Evolutionary conservation across 164 flowering plant genomes (phyloP), one percentile per base, ranked within the genome.

Genomic region (Stephania cephalantha): DNA sequence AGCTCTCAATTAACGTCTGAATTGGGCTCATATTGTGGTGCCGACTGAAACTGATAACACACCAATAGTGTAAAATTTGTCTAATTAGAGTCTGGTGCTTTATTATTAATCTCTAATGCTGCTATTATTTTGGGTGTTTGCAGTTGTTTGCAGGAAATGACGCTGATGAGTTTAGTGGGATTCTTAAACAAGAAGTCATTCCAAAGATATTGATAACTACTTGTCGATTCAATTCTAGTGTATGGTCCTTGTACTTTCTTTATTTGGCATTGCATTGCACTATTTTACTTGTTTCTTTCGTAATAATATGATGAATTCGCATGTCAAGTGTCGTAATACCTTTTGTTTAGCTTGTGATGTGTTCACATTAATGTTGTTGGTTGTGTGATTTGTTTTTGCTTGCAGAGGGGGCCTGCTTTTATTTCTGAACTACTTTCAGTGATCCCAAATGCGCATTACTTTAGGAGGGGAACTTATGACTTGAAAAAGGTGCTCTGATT

Each of bases 381-480:
- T 61, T 52, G 64, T 15, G 52, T 22, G 63, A 58, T 55, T 29
- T 68, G 66, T 72, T 25, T 53, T 55, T 80, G 30, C 75, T 50
- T 85, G 65, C 91, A 94, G 99, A 90, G 97, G 77, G 98, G 98
- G 61, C 99, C 98, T 72, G 95, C 85, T 25, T 93, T 95, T 79
- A 87, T 93, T 73, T 77, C 83, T 7, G 98, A 95, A 73, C 79
- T 95, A 25, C 88, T 93, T 11, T 72, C 88, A 9, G 94, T 92
- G 68, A 92, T 95, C 66, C 99, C 99, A 22, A 95, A 93, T 87
- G 89, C 98, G 2, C 86, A 89, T 65, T 95, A 90, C 74, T 85
- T 81, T 78, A 92, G 87, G 82, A 88, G 99, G 83, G 99, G 99
- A 82, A 95, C 99, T 20, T 90, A 93, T 84, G 99, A 95, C 78